Evolutionary conservation across 1,139 yeast genomes (phyloP).

Genomic region (Saccharomyces hybrid): DNA sequence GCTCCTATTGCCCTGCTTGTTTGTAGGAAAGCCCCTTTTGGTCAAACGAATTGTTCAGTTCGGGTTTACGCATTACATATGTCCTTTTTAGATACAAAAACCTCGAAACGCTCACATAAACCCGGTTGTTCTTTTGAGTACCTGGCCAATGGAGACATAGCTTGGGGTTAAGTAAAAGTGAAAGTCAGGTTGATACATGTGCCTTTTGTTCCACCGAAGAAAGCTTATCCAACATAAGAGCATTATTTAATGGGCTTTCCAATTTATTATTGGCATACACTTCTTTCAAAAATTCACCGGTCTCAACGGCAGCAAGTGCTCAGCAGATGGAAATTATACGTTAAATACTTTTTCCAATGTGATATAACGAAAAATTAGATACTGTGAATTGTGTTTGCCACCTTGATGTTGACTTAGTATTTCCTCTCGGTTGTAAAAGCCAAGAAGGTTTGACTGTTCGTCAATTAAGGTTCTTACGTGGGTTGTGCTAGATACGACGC

Average conservation of each 20-base stretch:
- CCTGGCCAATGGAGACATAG: slow-evolving; percentile 99
- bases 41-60: slow-evolving; percentile 97
- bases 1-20: slow-evolving; percentile 49
- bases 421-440: no score
- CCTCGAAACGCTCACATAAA: slow-evolving; percentile 96
- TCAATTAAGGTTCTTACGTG: no score
- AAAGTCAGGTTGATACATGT: slow-evolving; percentile 93
- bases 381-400: no score
- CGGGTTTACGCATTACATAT: slow-evolving; percentile 98
- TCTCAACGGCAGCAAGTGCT: slow-evolving; percentile 86
- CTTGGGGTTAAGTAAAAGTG: slow-evolving; percentile 97
- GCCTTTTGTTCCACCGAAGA: slow-evolving; percentile 90
- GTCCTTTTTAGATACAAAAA: slow-evolving; percentile 97
- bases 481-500: no score
- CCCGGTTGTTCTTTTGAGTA: slow-evolving; percentile 89
- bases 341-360: slow-evolving; percentile 71
- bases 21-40: slow-evolving; percentile 97
- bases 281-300: slow-evolving; percentile 82
- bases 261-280: slow-evolving; percentile 71
- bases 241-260: slow-evolving; percentile 91
- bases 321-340: slow-evolving; percentile 93
- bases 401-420: no score
- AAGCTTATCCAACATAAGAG: slow-evolving; percentile 96
- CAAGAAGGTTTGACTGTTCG: no score
- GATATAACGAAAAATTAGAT: no score